phyloP scores from a whole-genome alignment of 352 stramenopile genomes.

The Phytopythium delawarense region DNA sequence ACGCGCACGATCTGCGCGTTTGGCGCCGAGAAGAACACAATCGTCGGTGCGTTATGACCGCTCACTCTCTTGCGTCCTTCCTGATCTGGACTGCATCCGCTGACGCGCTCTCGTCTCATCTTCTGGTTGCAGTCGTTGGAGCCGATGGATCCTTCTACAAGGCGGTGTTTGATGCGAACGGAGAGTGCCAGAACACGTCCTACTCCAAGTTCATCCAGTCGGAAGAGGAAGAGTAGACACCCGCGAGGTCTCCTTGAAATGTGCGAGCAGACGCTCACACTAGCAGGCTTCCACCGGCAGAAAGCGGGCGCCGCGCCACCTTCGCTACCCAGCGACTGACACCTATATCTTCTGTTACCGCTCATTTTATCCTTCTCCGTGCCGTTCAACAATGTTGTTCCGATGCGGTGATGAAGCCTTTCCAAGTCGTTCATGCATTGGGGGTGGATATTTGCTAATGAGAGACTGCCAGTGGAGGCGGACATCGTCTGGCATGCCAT shows the following conservation, averaged over 20 bases:
- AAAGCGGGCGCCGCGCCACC: slow-evolving; percentile 1
- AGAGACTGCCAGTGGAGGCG: not conserved
- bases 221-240: slow-evolving; percentile 80
- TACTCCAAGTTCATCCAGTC: slow-evolving; percentile 90
- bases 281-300: not conserved
- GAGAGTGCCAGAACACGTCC: slow-evolving; percentile 86
- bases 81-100: not conserved
- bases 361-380: slow-evolving; percentile 10
- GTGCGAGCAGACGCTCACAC: not conserved
- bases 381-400: slow-evolving; percentile 5
- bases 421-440: not conserved
- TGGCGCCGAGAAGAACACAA: slow-evolving; percentile 91
- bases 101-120: not conserved
- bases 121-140: slow-evolving; percentile 55
- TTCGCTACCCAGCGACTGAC: slow-evolving; percentile 3
- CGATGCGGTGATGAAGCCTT: not conserved
- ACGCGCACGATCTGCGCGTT: slow-evolving; percentile 92
- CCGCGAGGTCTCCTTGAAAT: not conserved
- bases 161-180: slow-evolving; percentile 82
- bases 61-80: not conserved
- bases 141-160: slow-evolving; percentile 89
- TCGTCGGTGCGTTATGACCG: slow-evolving; percentile 54
- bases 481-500: not conserved
- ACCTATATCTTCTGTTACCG: slow-evolving; percentile 12
- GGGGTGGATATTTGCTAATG: not conserved